Base-by-base conservation (phyloP, 257 asterid species). In the Apocynum venetum region DNA sequence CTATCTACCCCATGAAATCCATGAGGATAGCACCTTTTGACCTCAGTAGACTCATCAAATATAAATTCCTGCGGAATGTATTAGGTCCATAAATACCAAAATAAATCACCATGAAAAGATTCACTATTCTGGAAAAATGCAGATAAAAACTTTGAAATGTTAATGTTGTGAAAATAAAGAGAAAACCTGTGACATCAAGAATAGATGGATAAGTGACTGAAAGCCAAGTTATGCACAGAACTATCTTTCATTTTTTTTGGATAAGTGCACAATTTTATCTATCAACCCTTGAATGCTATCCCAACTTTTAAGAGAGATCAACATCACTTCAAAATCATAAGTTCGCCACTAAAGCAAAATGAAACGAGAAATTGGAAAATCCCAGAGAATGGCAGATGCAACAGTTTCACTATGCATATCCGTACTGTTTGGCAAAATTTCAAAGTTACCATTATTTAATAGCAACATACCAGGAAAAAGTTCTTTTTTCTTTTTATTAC, bases 1-100 rank as follows among this genome's bases (percentile, higher is more conserved):
- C 87, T 84, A 76, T 92, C 97, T 17, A 91, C 96, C 31, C 95
- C 97, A 74, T 92, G 97, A 77, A 43, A 92, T 61, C 97, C 97
- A 74, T 92, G 97, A 73, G 97, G 97, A 74, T 92, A 92, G 72
- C 85, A 88, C 76, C 73, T 84, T 74, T 84, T 88, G n/a, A 89
- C 93, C 79, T 87, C 87, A 74, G 67, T 31, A 68, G 44, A 74
- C 76, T 92, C 97, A 44, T 86, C 89, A 78, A 77, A 92, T 74
- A 81, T 83, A 72, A 88, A 89, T 10, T 88, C 97, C 97, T 92
- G 89, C 82, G 77, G 73, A 31, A 74, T 48, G 31, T 11, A 76
- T 52, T 79, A 19, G 31, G 38, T 46, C 13, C 49, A 72, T 38
- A 36, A 61, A 15, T 46, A 43, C 31, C 52, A 56, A 49, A 31